A percentile compares a stretch with the other conserved stretches of the same genome.
Evolutionary conservation across 2,329 filamentous ascomycete genomes (phyloP).

Genomic region (Fusarium circinatum): DNA sequence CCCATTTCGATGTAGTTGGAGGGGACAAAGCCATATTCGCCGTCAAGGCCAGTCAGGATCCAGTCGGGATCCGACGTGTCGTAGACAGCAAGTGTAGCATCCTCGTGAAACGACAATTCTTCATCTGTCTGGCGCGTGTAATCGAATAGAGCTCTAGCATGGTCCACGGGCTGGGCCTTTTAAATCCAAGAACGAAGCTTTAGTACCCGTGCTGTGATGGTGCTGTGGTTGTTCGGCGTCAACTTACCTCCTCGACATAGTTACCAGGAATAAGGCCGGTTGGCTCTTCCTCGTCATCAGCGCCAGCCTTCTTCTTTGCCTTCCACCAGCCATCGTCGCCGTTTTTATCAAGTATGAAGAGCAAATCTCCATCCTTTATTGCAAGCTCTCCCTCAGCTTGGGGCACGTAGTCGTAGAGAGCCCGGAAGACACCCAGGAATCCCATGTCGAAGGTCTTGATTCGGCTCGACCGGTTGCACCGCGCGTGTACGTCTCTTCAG

Average conservation of each 20-base stretch:
- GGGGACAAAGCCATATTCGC: conserved; percentile 93
- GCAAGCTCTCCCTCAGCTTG: conserved; percentile 87
- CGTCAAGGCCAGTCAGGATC: conserved; percentile 87
- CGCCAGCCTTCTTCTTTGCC: conserved; percentile 87
- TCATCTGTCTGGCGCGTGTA: conserved; percentile 98
- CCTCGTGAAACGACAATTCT: conserved; percentile 94
- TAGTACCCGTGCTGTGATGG: neutral
- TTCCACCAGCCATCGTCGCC: conserved; percentile 90
- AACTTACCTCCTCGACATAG: conserved; percentile 86
- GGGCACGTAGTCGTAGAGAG: conserved; percentile 91
- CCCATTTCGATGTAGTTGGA: conserved; percentile 92
- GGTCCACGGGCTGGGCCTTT: conserved; percentile 69
- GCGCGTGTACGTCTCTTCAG: conserved; percentile 31
- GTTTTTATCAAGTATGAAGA: conserved; percentile 89
- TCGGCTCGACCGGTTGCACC: conserved; percentile 35
- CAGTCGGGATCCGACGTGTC: conserved; percentile 94
- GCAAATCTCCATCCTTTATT: conserved; percentile 85
- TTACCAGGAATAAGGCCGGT: conserved; percentile 92
- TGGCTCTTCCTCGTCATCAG: conserved; percentile 89
- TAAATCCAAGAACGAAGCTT: neutral
- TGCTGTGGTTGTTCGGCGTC: neutral
- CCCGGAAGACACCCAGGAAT: conserved; percentile 90
- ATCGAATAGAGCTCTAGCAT: conserved; percentile 95
- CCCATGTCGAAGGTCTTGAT: conserved; percentile 69
- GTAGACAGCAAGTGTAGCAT: conserved; percentile 83